Evolutionary conservation across 257 asterid species (phyloP), one percentile per base, ranked within the genome.

Genomic region (Dorcoceras hygrometricum): DNA sequence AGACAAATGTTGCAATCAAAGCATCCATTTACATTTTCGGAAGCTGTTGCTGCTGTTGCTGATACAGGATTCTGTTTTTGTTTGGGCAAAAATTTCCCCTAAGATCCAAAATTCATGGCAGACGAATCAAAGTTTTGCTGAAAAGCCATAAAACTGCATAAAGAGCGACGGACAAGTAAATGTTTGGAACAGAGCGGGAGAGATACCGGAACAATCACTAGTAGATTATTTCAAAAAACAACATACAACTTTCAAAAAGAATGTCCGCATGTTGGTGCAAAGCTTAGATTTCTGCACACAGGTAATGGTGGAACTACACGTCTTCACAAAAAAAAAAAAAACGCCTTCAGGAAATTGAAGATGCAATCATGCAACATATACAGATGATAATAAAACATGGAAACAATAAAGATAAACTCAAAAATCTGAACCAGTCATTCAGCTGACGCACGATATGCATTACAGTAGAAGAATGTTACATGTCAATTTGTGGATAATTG

Each of bases 1-100:
- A 91, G 78, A 65, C 98, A 91, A 19, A 91, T 91, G 73, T 87
- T 88, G 85, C 98, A 91, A 69, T 91, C 98, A 46, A 83, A 91
- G 78, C 89, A 76, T 59, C 79, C 90, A 10, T 70, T 84, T 29
- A 77, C 39, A 65, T 73, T 78, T 67, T 90, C 97, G 4, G 80
- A 73, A 57, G 71, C 70, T 11, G 62, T 36, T 22, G 74, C 66
- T 3, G n/a, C n/a, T n/a, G 87, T 54, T 23, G 77, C 72, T 63
- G 82, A 72, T 12, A 72, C 36, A 18, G 84, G 55, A 51, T 60
- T 75, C 67, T 60, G 14, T 59, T 82, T 87, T 78, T 78, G 89
- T 67, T 80, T 81, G 58, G 63, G 63, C 0, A 88, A 73, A 57
- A 50, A 69, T 56, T 80, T 84, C 28, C 69, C 86, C 24, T 76